Evolutionary conservation across 2,329 filamentous ascomycete genomes (phyloP).

Genomic region (Davidsoniella virescens): DNA sequence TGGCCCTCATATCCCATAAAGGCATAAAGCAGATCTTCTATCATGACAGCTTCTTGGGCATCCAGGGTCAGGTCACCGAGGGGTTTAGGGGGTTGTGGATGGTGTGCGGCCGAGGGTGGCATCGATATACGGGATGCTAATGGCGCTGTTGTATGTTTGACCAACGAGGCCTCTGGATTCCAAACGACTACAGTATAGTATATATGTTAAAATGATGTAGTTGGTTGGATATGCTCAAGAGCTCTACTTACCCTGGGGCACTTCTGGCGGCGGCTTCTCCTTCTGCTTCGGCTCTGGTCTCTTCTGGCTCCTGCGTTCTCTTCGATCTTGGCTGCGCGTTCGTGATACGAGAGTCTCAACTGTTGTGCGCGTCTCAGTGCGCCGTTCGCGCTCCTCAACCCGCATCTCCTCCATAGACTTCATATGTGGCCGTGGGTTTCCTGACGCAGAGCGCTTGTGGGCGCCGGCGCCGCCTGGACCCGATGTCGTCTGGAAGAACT

Average conservation of each 20-base stretch:
- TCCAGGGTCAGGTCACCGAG: conserved; percentile 60
- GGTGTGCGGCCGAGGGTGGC: conserved; percentile 56
- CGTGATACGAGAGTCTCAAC: conserved; percentile 45
- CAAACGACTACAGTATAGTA: conserved; percentile 34
- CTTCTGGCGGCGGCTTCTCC: conserved; percentile 30
- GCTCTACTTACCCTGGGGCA: conserved; percentile 30
- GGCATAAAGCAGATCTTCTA: conserved; percentile 84
- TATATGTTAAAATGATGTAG: conserved; percentile 1
- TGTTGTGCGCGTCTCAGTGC: conserved; percentile 39
- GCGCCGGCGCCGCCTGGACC: conserved; percentile 20
- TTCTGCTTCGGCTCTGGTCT: conserved; percentile 28
- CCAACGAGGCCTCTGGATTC: conserved; percentile 63
- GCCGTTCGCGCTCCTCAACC: conserved; percentile 30
- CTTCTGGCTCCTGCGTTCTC: conserved; percentile 24
- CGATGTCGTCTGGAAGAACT: conserved; percentile 13
- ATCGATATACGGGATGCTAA: conserved; percentile 48
- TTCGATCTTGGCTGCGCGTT: conserved; percentile 40
- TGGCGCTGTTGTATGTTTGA: conserved; percentile 52
- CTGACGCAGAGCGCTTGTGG: conserved; percentile 43
- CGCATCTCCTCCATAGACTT: conserved; percentile 27
- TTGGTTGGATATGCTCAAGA: background rate
- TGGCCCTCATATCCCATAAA: conserved; percentile 99
- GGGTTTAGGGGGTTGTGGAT: conserved; percentile 49
- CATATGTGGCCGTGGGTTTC: conserved; percentile 31
- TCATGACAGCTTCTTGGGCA: conserved; percentile 67